These are phyloP conservation scores for Medicago lupulina DNA, from an alignment of 306 rosid species.

Conservation along the genomic window DNA sequence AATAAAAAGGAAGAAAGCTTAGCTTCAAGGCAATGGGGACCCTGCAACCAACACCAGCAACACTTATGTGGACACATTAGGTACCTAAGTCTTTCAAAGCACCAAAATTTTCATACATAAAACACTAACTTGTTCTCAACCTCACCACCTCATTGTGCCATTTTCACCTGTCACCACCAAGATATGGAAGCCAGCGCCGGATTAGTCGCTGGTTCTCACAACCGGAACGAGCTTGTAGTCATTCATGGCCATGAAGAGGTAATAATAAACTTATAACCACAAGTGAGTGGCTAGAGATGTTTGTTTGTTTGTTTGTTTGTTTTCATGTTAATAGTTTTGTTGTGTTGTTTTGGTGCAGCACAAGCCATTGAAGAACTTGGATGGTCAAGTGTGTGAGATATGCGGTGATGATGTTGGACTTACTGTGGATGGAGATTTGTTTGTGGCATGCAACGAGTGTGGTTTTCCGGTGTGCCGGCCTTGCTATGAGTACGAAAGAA, in stretches of 20 bases:
- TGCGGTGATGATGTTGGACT: constrained; percentile 92
- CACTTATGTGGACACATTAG: constrained; percentile 63
- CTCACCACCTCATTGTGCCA: constrained; percentile 52
- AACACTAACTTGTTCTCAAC: constrained; percentile 44
- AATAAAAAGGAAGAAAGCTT: constrained; percentile 71
- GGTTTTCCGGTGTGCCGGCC: constrained; percentile 96
- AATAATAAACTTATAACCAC: neutral
- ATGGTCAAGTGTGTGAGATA: constrained; percentile 95
- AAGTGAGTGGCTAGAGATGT: neutral
- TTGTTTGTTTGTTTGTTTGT: neutral
- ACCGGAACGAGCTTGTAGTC: constrained; percentile 49
- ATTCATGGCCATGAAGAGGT: constrained; percentile 57
- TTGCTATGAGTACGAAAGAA: constrained; percentile 91
- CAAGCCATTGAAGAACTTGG: constrained; percentile 93
- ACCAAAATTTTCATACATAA: constrained; percentile 40
- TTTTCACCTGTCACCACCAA: constrained; percentile 44
- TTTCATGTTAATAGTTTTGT: neutral
- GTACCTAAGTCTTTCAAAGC: constrained; percentile 41
- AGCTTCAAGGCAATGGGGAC: constrained; percentile 89
- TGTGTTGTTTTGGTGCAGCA: constrained; percentile 59
- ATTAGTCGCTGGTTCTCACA: constrained; percentile 50
- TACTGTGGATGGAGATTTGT: constrained; percentile 90
- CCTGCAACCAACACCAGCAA: constrained; percentile 71
- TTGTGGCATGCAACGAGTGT: constrained; percentile 96
- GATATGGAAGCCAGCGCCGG: constrained; percentile 55